Evolutionary conservation across 148 eudicot species (phyloP).

Genomic region (Fallopia convolvulus): DNA sequence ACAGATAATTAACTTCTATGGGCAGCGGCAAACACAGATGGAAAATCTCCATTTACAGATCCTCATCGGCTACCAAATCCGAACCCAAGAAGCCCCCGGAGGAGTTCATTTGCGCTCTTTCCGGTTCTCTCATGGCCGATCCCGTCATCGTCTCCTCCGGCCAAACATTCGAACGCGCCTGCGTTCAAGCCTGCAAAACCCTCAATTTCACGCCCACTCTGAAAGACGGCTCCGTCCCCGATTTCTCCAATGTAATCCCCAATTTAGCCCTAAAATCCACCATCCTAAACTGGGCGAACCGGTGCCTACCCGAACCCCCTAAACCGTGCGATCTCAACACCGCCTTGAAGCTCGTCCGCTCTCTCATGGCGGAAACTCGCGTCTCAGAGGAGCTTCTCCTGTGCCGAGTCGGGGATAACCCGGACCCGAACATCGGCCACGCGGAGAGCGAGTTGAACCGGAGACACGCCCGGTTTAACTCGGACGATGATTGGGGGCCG

Average conservation of each 20-base stretch:
- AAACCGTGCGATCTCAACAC: constrained; percentile 30
- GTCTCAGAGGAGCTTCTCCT: constrained; percentile 5
- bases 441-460: constrained; percentile 27
- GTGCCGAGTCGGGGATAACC: constrained; percentile 6
- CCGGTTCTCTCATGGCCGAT: constrained; percentile 66
- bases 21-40: constrained; percentile 49
- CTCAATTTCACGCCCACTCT: constrained; percentile 38
- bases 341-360: constrained; percentile 37
- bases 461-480: constrained; percentile 25
- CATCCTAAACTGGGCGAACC: constrained; percentile 47
- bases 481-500: constrained; percentile 36
- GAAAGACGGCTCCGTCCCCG: constrained; percentile 41
- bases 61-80: constrained; percentile 18
- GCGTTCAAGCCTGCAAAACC: constrained; percentile 50
- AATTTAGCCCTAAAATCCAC: constrained; percentile 71
- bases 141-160: constrained; percentile 84
- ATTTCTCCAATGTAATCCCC: constrained; percentile 50
- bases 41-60: constrained; percentile 52
- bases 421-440: background rate
- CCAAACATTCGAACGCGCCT: constrained; percentile 75
- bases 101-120: constrained; percentile 70
- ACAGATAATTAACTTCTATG: constrained; percentile 17
- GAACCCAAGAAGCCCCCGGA: constrained; percentile 18
- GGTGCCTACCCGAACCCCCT: constrained; percentile 23
- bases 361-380: constrained; percentile 19